Evolutionary conservation across 1,139 yeast species (phyloP).

Genomic region (Protomyces macrosporus): DNA sequence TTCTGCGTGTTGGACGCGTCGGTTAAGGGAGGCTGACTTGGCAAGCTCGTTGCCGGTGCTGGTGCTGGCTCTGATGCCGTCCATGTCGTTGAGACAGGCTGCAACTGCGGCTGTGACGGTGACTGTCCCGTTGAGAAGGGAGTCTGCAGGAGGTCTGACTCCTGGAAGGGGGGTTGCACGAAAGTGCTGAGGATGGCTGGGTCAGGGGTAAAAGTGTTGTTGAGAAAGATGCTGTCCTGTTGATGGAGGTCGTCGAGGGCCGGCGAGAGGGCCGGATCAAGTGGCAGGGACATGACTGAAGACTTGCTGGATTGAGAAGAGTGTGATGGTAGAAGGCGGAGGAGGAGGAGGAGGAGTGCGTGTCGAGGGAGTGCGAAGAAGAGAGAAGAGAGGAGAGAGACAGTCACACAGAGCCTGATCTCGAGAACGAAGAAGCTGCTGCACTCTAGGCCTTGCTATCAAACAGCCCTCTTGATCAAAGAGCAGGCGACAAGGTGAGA

Average conservation of each 20-base stretch:
- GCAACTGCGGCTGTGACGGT: neutral
- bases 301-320: neutral
- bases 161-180: neutral
- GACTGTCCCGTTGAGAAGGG: neutral
- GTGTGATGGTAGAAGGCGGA: neutral
- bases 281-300: neutral
- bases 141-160: neutral
- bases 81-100: neutral
- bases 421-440: too few species aligned
- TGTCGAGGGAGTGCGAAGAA: neutral
- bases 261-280: neutral
- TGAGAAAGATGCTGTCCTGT: neutral
- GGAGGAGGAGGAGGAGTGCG: neutral
- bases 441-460: too few species aligned
- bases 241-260: neutral
- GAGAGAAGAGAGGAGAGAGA: neutral
- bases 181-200: neutral
- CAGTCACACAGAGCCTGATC: neutral
- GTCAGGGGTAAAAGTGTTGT: neutral
- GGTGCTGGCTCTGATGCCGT: neutral
- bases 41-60: neutral
- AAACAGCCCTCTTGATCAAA: too few species aligned
- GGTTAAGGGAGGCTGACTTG: too few species aligned
- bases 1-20: too few species aligned
- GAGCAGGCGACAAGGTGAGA: too few species aligned